Percentiles rank a stretch among this genome's conserved stretches.
These are phyloP conservation scores for Isoetes taiwanensis DNA, from an alignment of 75 land plant species.

Conservation along the genomic window DNA sequence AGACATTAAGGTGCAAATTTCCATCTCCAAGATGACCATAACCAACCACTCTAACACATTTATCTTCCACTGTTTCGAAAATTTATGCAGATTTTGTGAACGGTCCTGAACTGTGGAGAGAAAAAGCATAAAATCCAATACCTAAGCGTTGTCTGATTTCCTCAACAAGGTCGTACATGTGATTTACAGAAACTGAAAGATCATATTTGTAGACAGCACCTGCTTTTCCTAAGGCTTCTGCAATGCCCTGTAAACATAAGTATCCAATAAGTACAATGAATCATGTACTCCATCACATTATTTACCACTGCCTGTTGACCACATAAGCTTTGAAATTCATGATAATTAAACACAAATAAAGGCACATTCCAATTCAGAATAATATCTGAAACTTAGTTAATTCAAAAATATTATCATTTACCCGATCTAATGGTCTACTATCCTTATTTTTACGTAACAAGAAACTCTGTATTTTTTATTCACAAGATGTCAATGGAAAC, in stretches of 20 bases:
- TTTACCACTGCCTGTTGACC: no score
- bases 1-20: constrained; percentile 85
- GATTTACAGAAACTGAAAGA: constrained; percentile 65
- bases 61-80: constrained; percentile 26
- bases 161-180: constrained; percentile 74
- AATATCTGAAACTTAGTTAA: no score
- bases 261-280: no score
- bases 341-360: no score
- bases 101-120: neutral
- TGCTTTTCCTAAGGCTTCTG: constrained; percentile 76
- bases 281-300: no score
- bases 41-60: constrained; percentile 61
- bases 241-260: constrained; percentile 47
- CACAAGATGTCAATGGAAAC: no score
- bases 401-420: no score
- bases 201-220: constrained; percentile 98
- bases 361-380: no score
- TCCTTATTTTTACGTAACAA: no score
- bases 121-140: neutral
- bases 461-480: no score
- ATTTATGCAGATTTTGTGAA: neutral
- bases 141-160: constrained; percentile 64
- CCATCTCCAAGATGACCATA: constrained; percentile 99
- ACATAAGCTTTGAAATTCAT: no score
- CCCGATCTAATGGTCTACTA: no score